Base-by-base conservation (phyloP, 23 red algal genomes). In the Cyanidiococcus yangmingshanensis region DNA sequence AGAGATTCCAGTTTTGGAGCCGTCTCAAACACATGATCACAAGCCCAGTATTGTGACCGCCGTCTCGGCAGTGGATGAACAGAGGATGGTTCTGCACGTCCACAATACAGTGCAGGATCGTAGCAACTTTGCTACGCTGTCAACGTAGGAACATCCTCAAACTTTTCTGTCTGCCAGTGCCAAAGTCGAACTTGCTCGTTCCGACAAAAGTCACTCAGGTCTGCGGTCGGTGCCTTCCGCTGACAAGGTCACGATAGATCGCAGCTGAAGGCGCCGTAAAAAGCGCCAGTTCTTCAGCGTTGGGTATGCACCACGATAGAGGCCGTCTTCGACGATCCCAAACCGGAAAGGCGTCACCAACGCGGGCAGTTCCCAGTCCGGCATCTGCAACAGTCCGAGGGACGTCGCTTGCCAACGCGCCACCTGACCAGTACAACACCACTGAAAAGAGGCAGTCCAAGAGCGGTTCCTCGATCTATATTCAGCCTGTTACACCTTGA, bases 301-400 rank as follows among this genome's bases (percentile, higher is more conserved):
- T 33, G 94, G 94, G 50, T 92, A 85, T 24, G 85, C 94, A 24
- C 94, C 94, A 39, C 94, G 89, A 68, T 78, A 89, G 34, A 98
- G 35, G 29, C 58, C 79, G 30, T 91, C 88, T 63, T 98, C 88
- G 40, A 98, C 84, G 24, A 58, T 39, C 18, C 74, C 83, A 45
- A 86, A 90, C 31, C 94, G 88, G 76, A 98, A 98, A 16, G 94
- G 94, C 2, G 88, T 88, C 2, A 98, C 87, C 79, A 98, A 88
- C 2, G 83, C 81, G 45, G 87, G 82, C 16, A 82, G 68, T 40
- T 25, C 63, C 63, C 32, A 25, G 3, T 71, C 21, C n/a, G 7
- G 63, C 63, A 71, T 71, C 7, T 27, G 63, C 27, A 30, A 35
- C n/a, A n/a, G n/a, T n/a, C n/a, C n/a, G n/a, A n/a, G n/a, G n/a